A percentile compares a stretch with the other conserved stretches of the same genome.
Conservation (phyloP, 257 asterid genomes). For the Primulina tabacum region DNA sequence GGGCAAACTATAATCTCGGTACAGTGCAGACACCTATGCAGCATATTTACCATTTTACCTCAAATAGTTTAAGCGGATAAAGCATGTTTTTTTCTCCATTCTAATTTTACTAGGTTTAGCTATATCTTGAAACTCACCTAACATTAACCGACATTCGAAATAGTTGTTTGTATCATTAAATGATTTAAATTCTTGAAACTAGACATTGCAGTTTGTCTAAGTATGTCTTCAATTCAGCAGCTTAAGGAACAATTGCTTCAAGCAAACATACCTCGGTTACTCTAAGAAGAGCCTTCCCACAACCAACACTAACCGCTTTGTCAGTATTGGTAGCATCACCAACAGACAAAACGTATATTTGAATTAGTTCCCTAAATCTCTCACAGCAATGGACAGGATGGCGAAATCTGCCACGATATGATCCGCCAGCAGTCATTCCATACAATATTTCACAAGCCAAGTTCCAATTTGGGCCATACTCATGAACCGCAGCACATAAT, state of each 20-base stretch:
- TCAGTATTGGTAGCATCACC: conserved; percentile 63
- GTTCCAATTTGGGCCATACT: conserved; percentile 90
- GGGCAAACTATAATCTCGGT: not conserved
- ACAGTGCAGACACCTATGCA: not conserved
- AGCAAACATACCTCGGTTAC: conserved; percentile 72
- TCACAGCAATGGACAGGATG: conserved; percentile 90
- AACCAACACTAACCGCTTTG: conserved; percentile 49
- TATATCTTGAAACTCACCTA: not conserved
- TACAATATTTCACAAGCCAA: conserved; percentile 77
- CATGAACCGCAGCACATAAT: conserved; percentile 76
- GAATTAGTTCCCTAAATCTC: conserved; percentile 87
- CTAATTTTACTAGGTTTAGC: not conserved
- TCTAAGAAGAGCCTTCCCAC: conserved; percentile 78
- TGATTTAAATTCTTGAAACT: not conserved
- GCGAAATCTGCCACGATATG: conserved; percentile 77
- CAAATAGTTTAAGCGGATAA: not conserved
- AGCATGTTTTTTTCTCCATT: not conserved
- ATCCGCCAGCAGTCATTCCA: conserved; percentile 75
- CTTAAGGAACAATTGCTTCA: not conserved
- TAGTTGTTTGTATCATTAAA: too few species aligned
- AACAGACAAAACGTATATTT: conserved; percentile 66
- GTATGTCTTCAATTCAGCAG: not conserved
- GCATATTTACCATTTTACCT: not conserved
- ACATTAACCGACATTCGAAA: not conserved
- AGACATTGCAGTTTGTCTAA: not conserved